A percentile compares a stretch with the other conserved stretches of the same genome.
Conservation (phyloP, 129 eudicot species). For the Scalesia atractyloides region DNA sequence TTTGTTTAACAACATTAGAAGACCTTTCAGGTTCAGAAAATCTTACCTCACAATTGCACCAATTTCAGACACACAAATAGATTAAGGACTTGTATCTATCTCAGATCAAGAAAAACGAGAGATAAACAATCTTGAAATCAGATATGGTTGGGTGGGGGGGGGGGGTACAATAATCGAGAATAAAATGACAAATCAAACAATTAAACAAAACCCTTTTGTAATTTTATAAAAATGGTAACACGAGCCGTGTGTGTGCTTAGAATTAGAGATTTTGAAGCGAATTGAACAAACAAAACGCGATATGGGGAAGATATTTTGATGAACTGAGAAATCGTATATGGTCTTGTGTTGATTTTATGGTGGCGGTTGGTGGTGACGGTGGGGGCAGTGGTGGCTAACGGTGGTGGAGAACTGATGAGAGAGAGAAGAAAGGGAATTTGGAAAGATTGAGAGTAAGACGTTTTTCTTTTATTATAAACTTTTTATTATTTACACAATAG, state of each 20-base stretch:
- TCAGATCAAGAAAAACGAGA: conserved; percentile 48
- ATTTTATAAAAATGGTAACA: conserved; percentile 30
- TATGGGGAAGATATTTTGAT: background rate
- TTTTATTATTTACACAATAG: too few species aligned
- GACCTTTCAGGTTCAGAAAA: conserved; percentile 64
- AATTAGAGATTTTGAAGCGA: conserved; percentile 27
- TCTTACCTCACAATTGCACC: conserved; percentile 41
- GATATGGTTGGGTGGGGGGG: too few species aligned
- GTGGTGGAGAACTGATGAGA: too few species aligned
- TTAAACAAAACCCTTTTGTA: conserved; percentile 19
- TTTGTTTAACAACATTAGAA: conserved; percentile 51
- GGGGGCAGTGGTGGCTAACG: too few species aligned
- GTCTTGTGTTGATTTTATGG: conserved; percentile 44
- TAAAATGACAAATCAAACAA: conserved; percentile 31
- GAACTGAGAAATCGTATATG: conserved; percentile 51
- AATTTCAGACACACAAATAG: conserved; percentile 33
- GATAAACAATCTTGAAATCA: conserved; percentile 41
- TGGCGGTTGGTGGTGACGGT: background rate
- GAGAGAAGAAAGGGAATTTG: too few species aligned
- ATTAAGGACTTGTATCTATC: conserved; percentile 21
- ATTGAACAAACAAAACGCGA: conserved; percentile 15
- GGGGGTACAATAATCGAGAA: conserved; percentile 25
- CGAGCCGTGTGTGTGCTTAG: conserved; percentile 25
- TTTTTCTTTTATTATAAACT: too few species aligned
- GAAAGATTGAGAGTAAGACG: too few species aligned